A percentile compares a stretch with the other conserved stretches of the same genome.
Conservation (phyloP, 164 flowering plant genomes). For the Paratinospora sagittata region DNA sequence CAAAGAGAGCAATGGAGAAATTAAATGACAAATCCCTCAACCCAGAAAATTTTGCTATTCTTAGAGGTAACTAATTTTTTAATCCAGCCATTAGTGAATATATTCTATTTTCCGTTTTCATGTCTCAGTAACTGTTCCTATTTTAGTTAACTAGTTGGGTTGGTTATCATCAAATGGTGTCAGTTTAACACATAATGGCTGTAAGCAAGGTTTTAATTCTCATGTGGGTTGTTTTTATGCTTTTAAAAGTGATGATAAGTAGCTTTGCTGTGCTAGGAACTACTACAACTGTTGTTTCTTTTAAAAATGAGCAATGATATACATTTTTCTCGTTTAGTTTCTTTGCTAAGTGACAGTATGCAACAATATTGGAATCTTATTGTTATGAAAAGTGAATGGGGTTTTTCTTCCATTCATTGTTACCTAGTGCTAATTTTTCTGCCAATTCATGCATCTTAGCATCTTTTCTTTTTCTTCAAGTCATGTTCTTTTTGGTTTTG, state of each 20-base stretch:
- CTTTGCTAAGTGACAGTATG: too few relatives aligned
- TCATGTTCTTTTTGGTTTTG: too few relatives aligned
- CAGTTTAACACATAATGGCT: not conserved
- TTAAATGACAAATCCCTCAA: slow-evolving; percentile 56
- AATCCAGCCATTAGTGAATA: not conserved
- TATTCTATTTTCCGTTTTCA: not conserved
- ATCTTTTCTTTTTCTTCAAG: too few relatives aligned
- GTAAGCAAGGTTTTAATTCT: not conserved
- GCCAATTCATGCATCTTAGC: too few relatives aligned
- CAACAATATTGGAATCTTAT: too few relatives aligned
- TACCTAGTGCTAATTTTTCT: too few relatives aligned
- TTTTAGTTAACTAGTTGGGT: not conserved
- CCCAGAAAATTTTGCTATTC: slow-evolving; percentile 83
- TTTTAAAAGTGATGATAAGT: not conserved
- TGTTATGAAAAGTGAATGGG: too few relatives aligned
- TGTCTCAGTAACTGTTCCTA: not conserved
- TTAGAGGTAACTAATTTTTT: slow-evolving; percentile 48
- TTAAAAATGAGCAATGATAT: not conserved
- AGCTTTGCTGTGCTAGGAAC: not conserved
- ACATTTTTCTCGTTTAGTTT: not conserved
- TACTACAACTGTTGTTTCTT: not conserved
- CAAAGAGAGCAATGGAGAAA: slow-evolving; percentile 45
- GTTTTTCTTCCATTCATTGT: too few relatives aligned
- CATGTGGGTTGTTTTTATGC: not conserved
- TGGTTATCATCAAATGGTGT: not conserved